phyloP scores from a whole-genome alignment of 169 alveolate species.

The Plasmodium relictum region DNA sequence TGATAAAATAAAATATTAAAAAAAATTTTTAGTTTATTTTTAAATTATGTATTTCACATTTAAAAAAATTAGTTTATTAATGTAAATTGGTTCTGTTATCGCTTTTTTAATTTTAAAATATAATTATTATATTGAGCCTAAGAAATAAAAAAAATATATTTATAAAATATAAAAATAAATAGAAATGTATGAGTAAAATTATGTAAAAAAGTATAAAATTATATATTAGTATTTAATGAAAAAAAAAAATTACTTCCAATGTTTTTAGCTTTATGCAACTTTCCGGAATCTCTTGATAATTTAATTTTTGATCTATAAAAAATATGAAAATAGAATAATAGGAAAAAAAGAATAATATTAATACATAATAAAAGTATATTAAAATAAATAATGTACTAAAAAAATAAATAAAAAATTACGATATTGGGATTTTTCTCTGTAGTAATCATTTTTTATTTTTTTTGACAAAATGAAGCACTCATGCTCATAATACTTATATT shows the following conservation, averaged over 20 bases:
- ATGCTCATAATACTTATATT: constrained; percentile 74
- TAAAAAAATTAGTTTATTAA: constrained; percentile 25
- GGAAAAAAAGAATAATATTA: background rate
- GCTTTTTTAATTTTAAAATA: constrained; percentile 58
- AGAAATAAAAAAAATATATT: constrained; percentile 8
- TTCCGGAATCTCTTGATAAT: constrained; percentile 73
- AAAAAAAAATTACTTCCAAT: constrained; percentile 43
- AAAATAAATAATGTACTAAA: background rate
- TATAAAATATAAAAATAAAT: constrained; percentile 4
- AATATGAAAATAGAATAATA: background rate
- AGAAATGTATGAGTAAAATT: background rate
- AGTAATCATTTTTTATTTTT: constrained; percentile 75
- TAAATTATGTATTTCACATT: constrained; percentile 15
- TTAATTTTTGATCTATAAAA: constrained; percentile 51
- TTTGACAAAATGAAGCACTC: constrained; percentile 65
- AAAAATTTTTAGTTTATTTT: constrained; percentile 28
- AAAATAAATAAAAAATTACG: constrained; percentile 19
- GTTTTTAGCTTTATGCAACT: constrained; percentile 74
- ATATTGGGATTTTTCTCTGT: constrained; percentile 42
- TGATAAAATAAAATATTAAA: constrained; percentile 19
- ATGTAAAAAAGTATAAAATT: background rate
- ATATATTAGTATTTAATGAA: background rate
- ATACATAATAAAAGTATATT: background rate
- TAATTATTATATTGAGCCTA: constrained; percentile 70
- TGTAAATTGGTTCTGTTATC: constrained; percentile 9